Percentiles rank a stretch among this genome's conserved stretches.
Conservation (phyloP, 495 filamentous ascomycete genomes). For the Penicillium malachiteum region DNA sequence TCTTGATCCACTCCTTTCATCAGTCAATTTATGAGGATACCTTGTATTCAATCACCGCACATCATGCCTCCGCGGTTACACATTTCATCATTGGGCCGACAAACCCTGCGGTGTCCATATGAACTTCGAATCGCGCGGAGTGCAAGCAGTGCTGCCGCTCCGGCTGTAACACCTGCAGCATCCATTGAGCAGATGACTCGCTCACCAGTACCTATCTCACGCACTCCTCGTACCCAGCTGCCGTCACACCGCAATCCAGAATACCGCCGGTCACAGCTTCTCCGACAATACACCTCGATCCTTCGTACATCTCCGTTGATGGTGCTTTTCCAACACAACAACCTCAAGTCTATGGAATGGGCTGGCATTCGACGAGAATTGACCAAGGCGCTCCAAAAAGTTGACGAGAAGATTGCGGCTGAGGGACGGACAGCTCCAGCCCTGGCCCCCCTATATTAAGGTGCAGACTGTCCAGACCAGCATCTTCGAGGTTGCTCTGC, state of each 20-base stretch:
- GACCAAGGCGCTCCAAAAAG: slow-evolving; percentile 60
- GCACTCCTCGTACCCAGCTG: slow-evolving; percentile 71
- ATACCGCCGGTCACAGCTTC: slow-evolving; percentile 89
- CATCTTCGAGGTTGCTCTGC: slow-evolving; percentile 80
- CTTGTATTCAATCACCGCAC: slow-evolving; percentile 1
- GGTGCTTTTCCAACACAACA: slow-evolving; percentile 96
- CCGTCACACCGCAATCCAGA: slow-evolving; percentile 85
- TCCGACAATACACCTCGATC: slow-evolving; percentile 89
- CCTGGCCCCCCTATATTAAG: slow-evolving; percentile 59
- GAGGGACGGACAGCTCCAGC: slow-evolving; percentile 42
- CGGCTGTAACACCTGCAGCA: slow-evolving; percentile 49
- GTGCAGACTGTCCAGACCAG: slow-evolving; percentile 82
- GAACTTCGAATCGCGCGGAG: slow-evolving; percentile 32
- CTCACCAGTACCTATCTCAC: slow-evolving; percentile 52
- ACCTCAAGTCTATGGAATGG: slow-evolving; percentile 87
- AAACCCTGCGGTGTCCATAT: slow-evolving; percentile 35
- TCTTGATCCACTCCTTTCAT: slow-evolving; percentile 21
- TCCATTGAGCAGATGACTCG: slow-evolving; percentile 52
- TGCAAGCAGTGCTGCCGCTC: slow-evolving; percentile 40
- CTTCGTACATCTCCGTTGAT: slow-evolving; percentile 85
- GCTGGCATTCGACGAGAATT: slow-evolving; percentile 82
- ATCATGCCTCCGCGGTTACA: slow-evolving; percentile 52
- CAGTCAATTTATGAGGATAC: slow-evolving; percentile 9
- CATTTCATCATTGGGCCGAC: slow-evolving; percentile 34
- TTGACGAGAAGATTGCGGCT: slow-evolving; percentile 56